Evolutionary conservation across 148 eudicot species (phyloP), one percentile per base, ranked within the genome.

Genomic region (Suaeda aralocaspica): DNA sequence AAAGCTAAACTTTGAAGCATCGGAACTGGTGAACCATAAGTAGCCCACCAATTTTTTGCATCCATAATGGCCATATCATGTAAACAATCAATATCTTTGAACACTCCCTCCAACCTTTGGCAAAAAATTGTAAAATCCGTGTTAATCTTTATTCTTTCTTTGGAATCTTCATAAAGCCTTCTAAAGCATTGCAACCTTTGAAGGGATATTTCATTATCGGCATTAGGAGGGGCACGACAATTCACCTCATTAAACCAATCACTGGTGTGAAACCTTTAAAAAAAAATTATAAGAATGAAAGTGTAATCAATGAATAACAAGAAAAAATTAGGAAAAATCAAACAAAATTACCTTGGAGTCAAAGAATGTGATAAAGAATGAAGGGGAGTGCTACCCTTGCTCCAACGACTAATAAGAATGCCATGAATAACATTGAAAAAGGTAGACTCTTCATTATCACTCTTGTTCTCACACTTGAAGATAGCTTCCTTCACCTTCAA

Each of bases 1-100:
- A 67, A 18, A 67, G 77, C 72, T 33, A 74, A 33, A 25, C 34
- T 15, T 74, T 59, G 72, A 60, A 67, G 72, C 15, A n/a, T 5
- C 11, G 51, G 67, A 5, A 41, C 16, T 18, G 1, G 4, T 12
- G 72, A 11, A 33, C 72, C 77, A 74, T 16, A 74, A 34, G 26
- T 59, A 31, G 22, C 50, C 72, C 77, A 71, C 67, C 74, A 62
- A 61, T 9, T 21, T 12, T 34, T 24, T 24, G 72, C 66, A 53
- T 67, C 52, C 46, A 58, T 26, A 24, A 46, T 6, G 24, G 25
- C n/a, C 45, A 22, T 44, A 9, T 29, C 34, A 26, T 58, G 9
- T 16, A 60, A 18, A 26, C 16, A 59, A 4, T 45, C 67, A n/a
- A n/a, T n/a, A 13, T 60, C 49, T 50, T 30, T 41, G 16, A 72